A percentile compares a stretch with the other conserved stretches of the same genome.
Conservation (phyloP, 1,139 yeast species). For the Magnusiomyces fungicola region DNA sequence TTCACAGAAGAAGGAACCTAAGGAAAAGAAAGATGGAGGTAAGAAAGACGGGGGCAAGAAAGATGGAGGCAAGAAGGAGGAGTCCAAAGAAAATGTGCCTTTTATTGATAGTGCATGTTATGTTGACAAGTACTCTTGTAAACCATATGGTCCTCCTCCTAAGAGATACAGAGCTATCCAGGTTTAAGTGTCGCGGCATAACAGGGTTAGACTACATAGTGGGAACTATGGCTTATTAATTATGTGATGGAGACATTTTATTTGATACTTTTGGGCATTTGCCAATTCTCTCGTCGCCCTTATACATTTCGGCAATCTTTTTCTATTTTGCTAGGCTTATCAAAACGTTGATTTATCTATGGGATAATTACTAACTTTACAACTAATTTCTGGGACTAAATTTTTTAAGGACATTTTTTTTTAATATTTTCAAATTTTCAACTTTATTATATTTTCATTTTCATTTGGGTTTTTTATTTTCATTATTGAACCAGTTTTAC, state of each 20-base stretch:
- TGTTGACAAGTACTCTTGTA: conserved; percentile 25
- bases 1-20: background rate
- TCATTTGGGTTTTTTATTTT: background rate
- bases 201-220: background rate
- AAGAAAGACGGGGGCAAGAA: background rate
- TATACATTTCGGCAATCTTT: too few species aligned
- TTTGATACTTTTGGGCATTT: too few species aligned
- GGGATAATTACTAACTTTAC: too few species aligned
- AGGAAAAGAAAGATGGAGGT: background rate
- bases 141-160: conserved; percentile 30
- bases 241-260: too few species aligned
- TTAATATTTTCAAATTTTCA: too few species aligned
- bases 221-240: too few species aligned
- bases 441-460: too few species aligned
- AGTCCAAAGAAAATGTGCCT: background rate
- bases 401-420: too few species aligned
- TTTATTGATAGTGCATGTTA: conserved; percentile 11
- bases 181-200: conserved; percentile 10
- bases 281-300: too few species aligned
- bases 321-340: too few species aligned
- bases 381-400: too few species aligned
- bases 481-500: background rate
- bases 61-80: background rate
- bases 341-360: too few species aligned
- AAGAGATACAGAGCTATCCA: conserved; percentile 26